Evolutionary conservation across 1,139 yeast species (phyloP).

Genomic region (Hyphopichia khmerensis): DNA sequence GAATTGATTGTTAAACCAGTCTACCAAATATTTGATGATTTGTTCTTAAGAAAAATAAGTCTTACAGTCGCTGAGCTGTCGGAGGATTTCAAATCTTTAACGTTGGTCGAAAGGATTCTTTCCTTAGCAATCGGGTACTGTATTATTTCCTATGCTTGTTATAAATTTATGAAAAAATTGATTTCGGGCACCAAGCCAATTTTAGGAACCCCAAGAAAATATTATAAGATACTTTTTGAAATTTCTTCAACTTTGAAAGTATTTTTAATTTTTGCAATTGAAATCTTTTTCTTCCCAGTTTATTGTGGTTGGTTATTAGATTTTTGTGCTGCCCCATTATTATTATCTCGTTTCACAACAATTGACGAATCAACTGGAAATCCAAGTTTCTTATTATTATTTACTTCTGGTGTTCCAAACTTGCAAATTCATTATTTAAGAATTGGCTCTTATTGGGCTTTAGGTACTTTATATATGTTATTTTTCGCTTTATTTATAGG

Average conservation of each 20-base stretch:
- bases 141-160: slow-evolving; percentile 25
- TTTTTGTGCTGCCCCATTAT: slow-evolving; percentile 60
- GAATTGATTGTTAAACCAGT: slow-evolving; percentile 19
- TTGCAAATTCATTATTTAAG: slow-evolving; percentile 23
- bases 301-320: slow-evolving; percentile 82
- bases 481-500: slow-evolving; percentile 84
- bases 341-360: slow-evolving; percentile 21
- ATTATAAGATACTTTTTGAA: slow-evolving; percentile 55
- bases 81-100: slow-evolving; percentile 7
- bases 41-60: slow-evolving; percentile 11
- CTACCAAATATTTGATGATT: slow-evolving; percentile 14
- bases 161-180: slow-evolving; percentile 33
- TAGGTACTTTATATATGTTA: slow-evolving; percentile 87
- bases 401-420: slow-evolving; percentile 22
- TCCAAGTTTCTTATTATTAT: slow-evolving; percentile 14
- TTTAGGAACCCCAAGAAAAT: slow-evolving; percentile 45
- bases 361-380: slow-evolving; percentile 3
- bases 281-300: slow-evolving; percentile 79
- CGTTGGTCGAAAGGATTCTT: slow-evolving; percentile 32
- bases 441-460: slow-evolving; percentile 55
- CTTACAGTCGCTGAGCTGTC: slow-evolving; percentile 6
- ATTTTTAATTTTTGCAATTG: slow-evolving; percentile 70
- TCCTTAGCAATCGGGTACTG: slow-evolving; percentile 39
- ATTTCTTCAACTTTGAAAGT: slow-evolving; percentile 64
- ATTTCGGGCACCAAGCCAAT: slow-evolving; percentile 43